These are phyloP conservation scores for Boletus fagicola DNA, from an alignment of 768 basidiomycete species.

Conservation along the genomic window DNA sequence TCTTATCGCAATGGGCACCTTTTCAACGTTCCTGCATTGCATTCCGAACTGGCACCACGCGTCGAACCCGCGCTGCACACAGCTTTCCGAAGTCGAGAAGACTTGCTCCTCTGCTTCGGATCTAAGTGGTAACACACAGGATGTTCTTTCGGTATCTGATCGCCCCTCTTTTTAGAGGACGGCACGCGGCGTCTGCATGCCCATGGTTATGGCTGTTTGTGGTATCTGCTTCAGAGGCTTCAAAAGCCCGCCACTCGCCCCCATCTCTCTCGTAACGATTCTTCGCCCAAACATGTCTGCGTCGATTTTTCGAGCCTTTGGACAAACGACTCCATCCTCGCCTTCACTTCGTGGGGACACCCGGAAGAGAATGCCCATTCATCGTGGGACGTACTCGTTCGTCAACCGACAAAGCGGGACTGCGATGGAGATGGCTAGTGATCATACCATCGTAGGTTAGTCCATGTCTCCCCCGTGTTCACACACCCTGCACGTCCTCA, in stretches of 20 bases:
- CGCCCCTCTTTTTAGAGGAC: background rate
- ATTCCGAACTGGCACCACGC: background rate
- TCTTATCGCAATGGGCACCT: background rate
- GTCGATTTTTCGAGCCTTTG: conserved; percentile 23
- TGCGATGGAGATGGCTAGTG: conserved; percentile 29
- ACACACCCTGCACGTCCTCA: background rate
- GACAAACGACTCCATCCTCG: conserved; percentile 12
- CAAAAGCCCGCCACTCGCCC: conserved; percentile 8
- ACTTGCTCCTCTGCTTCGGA: conserved; percentile 1
- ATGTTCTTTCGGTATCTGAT: conserved; percentile 15
- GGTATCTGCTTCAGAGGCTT: conserved; percentile 3
- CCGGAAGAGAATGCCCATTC: conserved; percentile 25
- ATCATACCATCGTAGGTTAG: conserved; percentile 27
- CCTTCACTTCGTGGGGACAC: conserved; percentile 11
- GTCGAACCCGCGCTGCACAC: conserved; percentile 5
- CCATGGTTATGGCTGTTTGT: conserved; percentile 13
- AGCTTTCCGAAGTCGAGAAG: conserved; percentile 24
- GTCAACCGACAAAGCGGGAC: conserved; percentile 34
- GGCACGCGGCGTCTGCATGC: conserved; percentile 23
- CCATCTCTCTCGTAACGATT: background rate
- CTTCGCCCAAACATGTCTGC: conserved; percentile 16
- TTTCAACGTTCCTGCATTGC: conserved; percentile 6
- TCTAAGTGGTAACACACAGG: conserved; percentile 6
- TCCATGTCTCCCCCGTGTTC: background rate
- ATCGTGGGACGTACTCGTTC: conserved; percentile 33